Percentiles rank a stretch among this genome's conserved stretches.
phyloP scores from a whole-genome alignment of 1,139 yeast species.

The Diutina pseudorugosa region DNA sequence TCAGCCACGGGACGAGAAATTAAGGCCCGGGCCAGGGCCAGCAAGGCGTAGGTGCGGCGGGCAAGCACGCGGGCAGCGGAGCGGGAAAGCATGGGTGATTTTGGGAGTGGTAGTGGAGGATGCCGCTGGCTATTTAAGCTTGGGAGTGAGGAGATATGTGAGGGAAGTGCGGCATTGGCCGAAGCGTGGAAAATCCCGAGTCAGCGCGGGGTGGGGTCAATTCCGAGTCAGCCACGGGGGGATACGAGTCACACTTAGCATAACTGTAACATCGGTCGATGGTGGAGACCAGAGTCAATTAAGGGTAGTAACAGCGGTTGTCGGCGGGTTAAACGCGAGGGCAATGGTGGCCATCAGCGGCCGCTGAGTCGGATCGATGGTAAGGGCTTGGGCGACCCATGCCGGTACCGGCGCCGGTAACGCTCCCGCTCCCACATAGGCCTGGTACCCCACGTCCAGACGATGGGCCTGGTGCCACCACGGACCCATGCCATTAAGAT shows the following conservation, averaged over 20 bases:
- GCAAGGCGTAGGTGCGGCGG: neutral
- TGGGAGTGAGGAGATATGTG: neutral
- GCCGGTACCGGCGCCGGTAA: neutral
- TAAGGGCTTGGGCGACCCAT: neutral
- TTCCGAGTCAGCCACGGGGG: too few species aligned
- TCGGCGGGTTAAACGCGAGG: too few species aligned
- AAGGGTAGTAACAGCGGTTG: too few species aligned
- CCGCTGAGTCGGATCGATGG: neutral
- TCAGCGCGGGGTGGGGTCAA: too few species aligned
- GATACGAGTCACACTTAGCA: too few species aligned
- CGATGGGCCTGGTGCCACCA: neutral
- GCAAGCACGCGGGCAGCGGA: neutral
- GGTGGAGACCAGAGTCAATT: too few species aligned
- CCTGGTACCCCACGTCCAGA: neutral
- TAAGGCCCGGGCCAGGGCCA: constrained; percentile 2
- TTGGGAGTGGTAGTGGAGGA: neutral
- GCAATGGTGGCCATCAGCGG: neutral
- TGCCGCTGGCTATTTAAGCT: neutral
- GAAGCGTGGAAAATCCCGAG: too few species aligned
- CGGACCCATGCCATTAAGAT: neutral
- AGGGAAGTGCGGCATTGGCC: too few species aligned
- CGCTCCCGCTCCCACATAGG: neutral
- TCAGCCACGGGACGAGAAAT: neutral
- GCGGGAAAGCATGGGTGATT: constrained; percentile 2
- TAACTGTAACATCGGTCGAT: too few species aligned